Base-by-base conservation (phyloP, 164 flowering plant genomes). In the Vitis rupestris region DNA sequence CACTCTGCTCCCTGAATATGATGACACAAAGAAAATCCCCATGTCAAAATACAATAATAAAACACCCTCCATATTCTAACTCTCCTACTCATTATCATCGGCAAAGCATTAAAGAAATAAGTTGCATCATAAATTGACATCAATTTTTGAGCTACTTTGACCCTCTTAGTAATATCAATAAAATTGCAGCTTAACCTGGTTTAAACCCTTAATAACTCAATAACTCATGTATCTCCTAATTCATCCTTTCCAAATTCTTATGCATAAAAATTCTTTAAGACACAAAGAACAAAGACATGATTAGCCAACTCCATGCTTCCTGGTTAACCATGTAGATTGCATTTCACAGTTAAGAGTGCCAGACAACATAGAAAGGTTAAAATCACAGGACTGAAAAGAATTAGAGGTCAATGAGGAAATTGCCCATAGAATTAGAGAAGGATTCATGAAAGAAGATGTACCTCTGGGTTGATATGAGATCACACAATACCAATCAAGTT, bases 1-100 rank as follows among this genome's bases (percentile, higher is more conserved):
- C 52, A 75, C 72, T 79, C 74, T 72, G 78, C 70, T 75, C 78
- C 86, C 85, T 85, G 87, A 81, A 81, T 83, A 67, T 57, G 71
- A 79, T 79, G 72, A 81, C 77, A 67, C 77, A 70, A 72, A 67
- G 59, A 50, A 77, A 79, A 77, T 54, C 61, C 78, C 68, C 74
- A 76, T 50, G 81, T 81, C 78, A 81, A 81, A 68, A 77, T 27
- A 65, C 66, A 72, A 58, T 23, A 13, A 59, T 70, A 61, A 65
- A 30, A 49, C 57, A 63, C 37, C 76, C 55, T 63, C 17, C 17
- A 66, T 48, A 75, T 13, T 16, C 48, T 59, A 17, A 55, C 19
- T 55, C 52, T 51, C 67, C 62, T 50, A 61, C 70, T 66, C 61
- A 62, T 31, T 23, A 67, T 17, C 76, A 62, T 51, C 9, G 29